These are phyloP conservation scores for Tremellales sp. DNA, from an alignment of 1,284 basidiomycete genomes.

Conservation along the genomic window DNA sequence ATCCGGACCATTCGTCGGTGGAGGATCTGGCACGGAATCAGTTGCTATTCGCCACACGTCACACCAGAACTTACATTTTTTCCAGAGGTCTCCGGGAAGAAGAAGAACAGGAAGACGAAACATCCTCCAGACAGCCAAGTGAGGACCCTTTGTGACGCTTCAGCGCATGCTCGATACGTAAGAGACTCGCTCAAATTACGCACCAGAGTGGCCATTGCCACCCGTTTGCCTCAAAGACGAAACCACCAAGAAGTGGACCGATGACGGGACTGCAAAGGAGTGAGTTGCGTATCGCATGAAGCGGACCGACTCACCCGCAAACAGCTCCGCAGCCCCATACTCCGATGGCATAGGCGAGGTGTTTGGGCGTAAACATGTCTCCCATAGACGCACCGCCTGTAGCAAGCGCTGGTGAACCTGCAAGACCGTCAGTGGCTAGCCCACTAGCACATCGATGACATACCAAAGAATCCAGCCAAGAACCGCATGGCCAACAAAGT, in stretches of 20 bases:
- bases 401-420: background rate
- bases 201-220: slow-evolving; percentile 9
- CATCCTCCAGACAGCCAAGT: slow-evolving; percentile 43
- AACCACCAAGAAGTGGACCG: slow-evolving; percentile 11
- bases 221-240: slow-evolving; percentile 3
- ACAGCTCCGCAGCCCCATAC: slow-evolving; percentile 35
- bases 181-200: no score
- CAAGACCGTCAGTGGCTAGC: background rate
- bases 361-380: slow-evolving; percentile 28
- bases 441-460: slow-evolving; percentile 26
- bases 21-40: no score
- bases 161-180: no score
- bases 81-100: slow-evolving; percentile 31
- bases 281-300: background rate
- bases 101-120: slow-evolving; percentile 28
- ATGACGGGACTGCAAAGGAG: background rate
- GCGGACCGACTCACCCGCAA: slow-evolving; percentile 20
- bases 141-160: no score
- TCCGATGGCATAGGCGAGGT: slow-evolving; percentile 31
- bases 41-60: no score
- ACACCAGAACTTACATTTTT: background rate
- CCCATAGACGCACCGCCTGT: slow-evolving; percentile 30
- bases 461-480: slow-evolving; percentile 39
- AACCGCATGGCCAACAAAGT: slow-evolving; percentile 31
- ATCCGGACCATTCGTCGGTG: slow-evolving; percentile 35